These are phyloP conservation scores for Pyricularia grisea DNA, from an alignment of 2,329 filamentous ascomycete species.

Conservation along the genomic window DNA sequence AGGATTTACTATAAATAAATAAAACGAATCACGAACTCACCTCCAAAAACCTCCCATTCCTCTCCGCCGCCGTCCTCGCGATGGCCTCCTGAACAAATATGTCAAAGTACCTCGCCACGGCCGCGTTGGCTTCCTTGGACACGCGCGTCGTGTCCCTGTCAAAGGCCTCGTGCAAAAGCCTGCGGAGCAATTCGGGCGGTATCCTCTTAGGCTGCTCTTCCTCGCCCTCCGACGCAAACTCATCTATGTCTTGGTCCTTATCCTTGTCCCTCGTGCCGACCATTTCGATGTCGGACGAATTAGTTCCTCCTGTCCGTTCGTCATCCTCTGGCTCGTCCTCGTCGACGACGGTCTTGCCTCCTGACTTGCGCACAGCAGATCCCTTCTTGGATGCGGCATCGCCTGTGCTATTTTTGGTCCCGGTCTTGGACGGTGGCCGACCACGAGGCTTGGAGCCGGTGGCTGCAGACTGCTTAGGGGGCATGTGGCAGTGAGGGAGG, in stretches of 20 bases:
- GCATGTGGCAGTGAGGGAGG: constrained; percentile 22
- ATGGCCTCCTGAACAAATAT: constrained; percentile 86
- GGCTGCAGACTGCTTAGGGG: constrained; percentile 24
- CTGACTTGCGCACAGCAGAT: background rate
- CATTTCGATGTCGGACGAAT: background rate
- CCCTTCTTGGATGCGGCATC: background rate
- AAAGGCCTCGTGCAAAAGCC: constrained; percentile 73
- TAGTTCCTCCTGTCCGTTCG: background rate
- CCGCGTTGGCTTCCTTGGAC: constrained; percentile 64
- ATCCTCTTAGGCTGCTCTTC: constrained; percentile 41
- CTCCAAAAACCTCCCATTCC: constrained; percentile 63
- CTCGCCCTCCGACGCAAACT: constrained; percentile 17
- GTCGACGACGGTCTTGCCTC: background rate
- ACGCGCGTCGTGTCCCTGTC: constrained; percentile 62
- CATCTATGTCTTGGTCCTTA: constrained; percentile 8
- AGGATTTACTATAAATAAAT: background rate
- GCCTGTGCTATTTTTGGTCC: constrained; percentile 2
- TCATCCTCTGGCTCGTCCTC: background rate
- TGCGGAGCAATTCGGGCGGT: constrained; percentile 64
- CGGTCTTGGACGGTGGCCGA: constrained; percentile 12
- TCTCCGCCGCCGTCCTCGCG: constrained; percentile 66
- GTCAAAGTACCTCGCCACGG: constrained; percentile 79
- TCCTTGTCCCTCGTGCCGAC: constrained; percentile 16
- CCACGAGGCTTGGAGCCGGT: constrained; percentile 4
- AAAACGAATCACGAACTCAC: constrained; percentile 31